These are phyloP conservation scores for Teunomyces gatunensis DNA, from an alignment of 805 yeast genomes.

Conservation along the genomic window DNA sequence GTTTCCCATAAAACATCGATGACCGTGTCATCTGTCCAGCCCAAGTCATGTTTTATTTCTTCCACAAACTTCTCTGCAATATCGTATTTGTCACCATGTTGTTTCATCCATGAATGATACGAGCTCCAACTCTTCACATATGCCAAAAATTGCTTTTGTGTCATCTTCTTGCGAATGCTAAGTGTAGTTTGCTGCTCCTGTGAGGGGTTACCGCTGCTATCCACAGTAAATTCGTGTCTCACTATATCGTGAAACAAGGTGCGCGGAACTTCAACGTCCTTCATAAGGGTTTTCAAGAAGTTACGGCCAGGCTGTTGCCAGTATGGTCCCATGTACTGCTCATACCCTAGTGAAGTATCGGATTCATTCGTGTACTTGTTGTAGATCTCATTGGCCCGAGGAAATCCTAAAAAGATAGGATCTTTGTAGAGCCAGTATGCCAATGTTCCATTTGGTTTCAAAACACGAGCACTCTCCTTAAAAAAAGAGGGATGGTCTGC, in stretches of 20 bases:
- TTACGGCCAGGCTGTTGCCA: constrained; percentile 50
- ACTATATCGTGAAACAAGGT: constrained; percentile 22
- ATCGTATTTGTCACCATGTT: constrained; percentile 36
- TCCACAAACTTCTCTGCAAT: constrained; percentile 47
- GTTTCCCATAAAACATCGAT: constrained; percentile 56
- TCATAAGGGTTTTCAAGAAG: constrained; percentile 33
- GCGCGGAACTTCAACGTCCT: constrained; percentile 34
- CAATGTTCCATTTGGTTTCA: constrained; percentile 63
- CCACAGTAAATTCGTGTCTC: constrained; percentile 20
- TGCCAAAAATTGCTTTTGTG: constrained; percentile 19
- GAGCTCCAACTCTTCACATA: constrained; percentile 40
- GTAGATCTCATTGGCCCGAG: constrained; percentile 54
- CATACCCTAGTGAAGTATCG: constrained; percentile 18
- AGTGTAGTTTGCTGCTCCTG: constrained; percentile 19
- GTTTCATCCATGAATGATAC: constrained; percentile 36
- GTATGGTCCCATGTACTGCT: constrained; percentile 48
- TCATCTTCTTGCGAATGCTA: constrained; percentile 17
- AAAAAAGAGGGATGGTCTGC: constrained; percentile 57
- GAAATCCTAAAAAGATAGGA: constrained; percentile 53
- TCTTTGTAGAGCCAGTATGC: constrained; percentile 74
- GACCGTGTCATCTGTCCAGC: constrained; percentile 45
- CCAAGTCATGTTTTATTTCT: constrained; percentile 40
- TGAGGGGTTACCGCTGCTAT: constrained; percentile 14
- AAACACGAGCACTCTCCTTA: constrained; percentile 44
- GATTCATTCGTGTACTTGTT: constrained; percentile 47